Base-by-base conservation (phyloP, 768 basidiomycete species). In the Leucogyrophana mollusca region DNA sequence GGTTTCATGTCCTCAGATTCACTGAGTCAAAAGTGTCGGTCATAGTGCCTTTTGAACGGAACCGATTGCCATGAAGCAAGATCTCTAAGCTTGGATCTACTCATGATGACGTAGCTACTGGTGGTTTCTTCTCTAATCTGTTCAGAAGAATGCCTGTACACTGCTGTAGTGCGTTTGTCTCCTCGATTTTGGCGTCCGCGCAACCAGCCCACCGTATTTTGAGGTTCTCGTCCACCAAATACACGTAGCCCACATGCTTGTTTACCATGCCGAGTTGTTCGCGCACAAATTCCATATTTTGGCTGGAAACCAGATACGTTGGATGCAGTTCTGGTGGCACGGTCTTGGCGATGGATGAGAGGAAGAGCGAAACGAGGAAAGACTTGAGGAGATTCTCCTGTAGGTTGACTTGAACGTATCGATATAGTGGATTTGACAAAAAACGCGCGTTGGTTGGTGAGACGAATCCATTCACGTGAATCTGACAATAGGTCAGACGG, bases 341-440 rank as follows among this genome's bases (percentile, higher is more conserved):
- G 3, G 73, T 69, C 18, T 76, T 70, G 43, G 87, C 83, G 17
- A 98, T 77, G 16, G 82, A 80, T 8, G 77, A 78, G n/a, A 85
- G 66, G 70, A 94, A 95, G 45, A 97, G 69, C 41, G 85, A 83
- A 42, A 97, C 87, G 24, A 98, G 80, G 61, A 94, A 79, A 1
- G 89, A 88, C 70, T 96, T 96, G 53, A 98, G 79, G 4, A 88
- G 70, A 67, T 98, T 98, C 64, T 93, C 89, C 69, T 98, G 95
- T 21, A 95, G 74, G 66, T 98, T 98, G 62, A 97, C 83, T 74
- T 90, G 87, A 40, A 90, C 61, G 52, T 80, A 82, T 67, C 84
- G 86, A 61, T 82, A 92, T 16, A 76, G 64, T 2, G 85, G 79
- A 50, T 89, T 67, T 1, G 69, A 59, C 24, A 61, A 57, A 65